Evolutionary conservation across 345 rosid genomes (phyloP).

Genomic region (Acer yangbiense): DNA sequence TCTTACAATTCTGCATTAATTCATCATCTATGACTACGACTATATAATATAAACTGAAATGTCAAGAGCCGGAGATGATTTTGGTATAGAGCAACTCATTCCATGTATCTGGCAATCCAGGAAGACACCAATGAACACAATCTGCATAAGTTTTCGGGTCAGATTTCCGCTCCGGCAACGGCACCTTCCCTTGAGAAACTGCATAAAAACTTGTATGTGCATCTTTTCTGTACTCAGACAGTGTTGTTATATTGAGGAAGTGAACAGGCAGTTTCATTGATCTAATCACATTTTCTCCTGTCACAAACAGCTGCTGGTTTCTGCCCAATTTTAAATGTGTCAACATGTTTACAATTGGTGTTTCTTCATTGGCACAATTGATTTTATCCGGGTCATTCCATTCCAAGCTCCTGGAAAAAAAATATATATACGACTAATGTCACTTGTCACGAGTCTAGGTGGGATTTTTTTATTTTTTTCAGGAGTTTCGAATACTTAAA

Average conservation of each 20-base stretch:
- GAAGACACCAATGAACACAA: constrained; percentile 96
- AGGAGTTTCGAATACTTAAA: neutral
- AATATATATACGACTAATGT: neutral
- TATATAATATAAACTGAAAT: no score
- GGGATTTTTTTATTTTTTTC: no score
- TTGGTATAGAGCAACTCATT: constrained; percentile 73
- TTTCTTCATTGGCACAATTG: constrained; percentile 64
- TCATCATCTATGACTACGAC: neutral
- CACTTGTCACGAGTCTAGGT: neutral
- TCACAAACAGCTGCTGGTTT: constrained; percentile 44
- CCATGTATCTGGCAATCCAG: constrained; percentile 94
- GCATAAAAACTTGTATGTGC: constrained; percentile 65
- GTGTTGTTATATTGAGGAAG: constrained; percentile 63
- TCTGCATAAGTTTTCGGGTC: constrained; percentile 68
- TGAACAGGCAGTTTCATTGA: constrained; percentile 42
- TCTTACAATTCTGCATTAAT: no score
- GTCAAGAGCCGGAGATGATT: constrained; percentile 39
- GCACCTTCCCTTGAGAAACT: constrained; percentile 44
- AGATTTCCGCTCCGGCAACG: constrained; percentile 48
- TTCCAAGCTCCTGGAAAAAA: constrained; percentile 56
- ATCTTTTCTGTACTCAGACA: constrained; percentile 88
- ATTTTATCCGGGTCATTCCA: constrained; percentile 59
- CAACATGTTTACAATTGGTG: constrained; percentile 50
- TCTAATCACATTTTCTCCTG: constrained; percentile 49
- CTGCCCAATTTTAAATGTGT: constrained; percentile 56